These are phyloP conservation scores for Periconia macrospinosa DNA, from an alignment of 2,329 filamentous ascomycete species.

Conservation along the genomic window DNA sequence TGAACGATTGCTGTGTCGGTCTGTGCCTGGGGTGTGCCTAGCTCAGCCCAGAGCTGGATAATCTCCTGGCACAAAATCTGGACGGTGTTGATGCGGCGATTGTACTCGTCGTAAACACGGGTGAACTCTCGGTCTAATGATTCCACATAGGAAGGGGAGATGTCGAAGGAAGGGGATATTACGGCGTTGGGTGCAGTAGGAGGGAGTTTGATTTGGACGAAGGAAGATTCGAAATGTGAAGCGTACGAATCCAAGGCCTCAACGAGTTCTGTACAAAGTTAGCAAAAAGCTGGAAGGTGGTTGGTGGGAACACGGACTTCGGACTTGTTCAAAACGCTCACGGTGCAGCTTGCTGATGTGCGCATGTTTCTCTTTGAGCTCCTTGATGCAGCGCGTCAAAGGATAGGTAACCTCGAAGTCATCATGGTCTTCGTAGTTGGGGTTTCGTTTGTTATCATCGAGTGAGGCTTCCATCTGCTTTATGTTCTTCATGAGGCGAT, in stretches of 20 bases:
- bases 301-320: conserved; percentile 63
- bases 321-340: conserved; percentile 93
- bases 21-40: conserved; percentile 91
- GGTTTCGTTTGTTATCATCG: conserved; percentile 68
- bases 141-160: conserved; percentile 87
- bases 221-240: conserved; percentile 87
- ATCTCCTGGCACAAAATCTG: conserved; percentile 78
- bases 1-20: conserved; percentile 87
- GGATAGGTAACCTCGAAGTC: conserved; percentile 81
- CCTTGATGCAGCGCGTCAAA: conserved; percentile 75
- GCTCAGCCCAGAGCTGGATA: conserved; percentile 92
- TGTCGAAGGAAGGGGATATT: conserved; percentile 81
- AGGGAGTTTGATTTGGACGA: conserved; percentile 82
- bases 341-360: conserved; percentile 80
- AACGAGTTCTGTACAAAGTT: conserved; percentile 69
- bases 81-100: conserved; percentile 75
- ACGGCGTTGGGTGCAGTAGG: conserved; percentile 76
- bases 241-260: conserved; percentile 95
- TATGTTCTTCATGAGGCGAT: conserved; percentile 80
- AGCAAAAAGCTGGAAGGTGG: conserved; percentile 5
- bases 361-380: conserved; percentile 81
- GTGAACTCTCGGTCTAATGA: conserved; percentile 89
- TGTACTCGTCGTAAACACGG: conserved; percentile 95
- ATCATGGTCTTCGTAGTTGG: conserved; percentile 68
- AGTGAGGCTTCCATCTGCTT: conserved; percentile 92